Base-by-base conservation (phyloP, 2,329 filamentous ascomycete genomes). In the Aureobasidium sp. region DNA sequence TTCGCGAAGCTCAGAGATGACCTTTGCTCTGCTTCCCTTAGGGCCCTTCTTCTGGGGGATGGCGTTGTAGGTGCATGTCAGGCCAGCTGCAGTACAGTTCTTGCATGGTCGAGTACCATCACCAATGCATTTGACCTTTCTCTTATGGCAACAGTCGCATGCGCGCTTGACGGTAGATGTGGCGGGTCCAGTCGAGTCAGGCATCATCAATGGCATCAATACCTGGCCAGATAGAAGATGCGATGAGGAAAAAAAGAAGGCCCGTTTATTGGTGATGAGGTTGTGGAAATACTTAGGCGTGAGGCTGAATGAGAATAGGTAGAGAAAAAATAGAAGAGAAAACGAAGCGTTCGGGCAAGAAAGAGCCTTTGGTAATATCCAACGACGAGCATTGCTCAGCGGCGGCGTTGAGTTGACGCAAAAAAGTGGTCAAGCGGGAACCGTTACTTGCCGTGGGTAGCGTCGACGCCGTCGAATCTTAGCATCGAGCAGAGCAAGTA, bases 11-110 rank as follows among this genome's bases (percentile, higher is more conserved):
- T 85, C 83, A 64, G 84, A 84, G 63, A 87, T 84, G 44, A 87
- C 83, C 66, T 84, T 82, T 37, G 84, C 84, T 64, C 82, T 79
- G 55, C 82, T 84, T 31, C 82, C 81, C 68, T 86, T 87, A 14
- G 84, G 84, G 2, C 84, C 84, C 67, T 85, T 82, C 72, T 85
- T 86, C 71, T 84, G 82, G 15, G 84, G 84, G 47, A 87, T 80
- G 68, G 85, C 83, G 68, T 86, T 84, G 70, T 84, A 83, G 66
- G 84, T 86, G 75, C 84, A 87, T n/a, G 75, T 79, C 64, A 87
- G 77, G 27, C 81, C 79, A 34, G 84, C 82, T 62, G 80, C 80
- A 59, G 78, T 73, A 71, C 84, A 87, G 69, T 85, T 85, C 71
- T 84, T 82, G 75, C 84, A 87, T 5, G 84, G 82, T 61, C 74